A percentile compares a stretch with the other conserved stretches of the same genome.
Conservation (phyloP, 2,329 filamentous ascomycete genomes). For the Ambrosiella cleistominuta region DNA sequence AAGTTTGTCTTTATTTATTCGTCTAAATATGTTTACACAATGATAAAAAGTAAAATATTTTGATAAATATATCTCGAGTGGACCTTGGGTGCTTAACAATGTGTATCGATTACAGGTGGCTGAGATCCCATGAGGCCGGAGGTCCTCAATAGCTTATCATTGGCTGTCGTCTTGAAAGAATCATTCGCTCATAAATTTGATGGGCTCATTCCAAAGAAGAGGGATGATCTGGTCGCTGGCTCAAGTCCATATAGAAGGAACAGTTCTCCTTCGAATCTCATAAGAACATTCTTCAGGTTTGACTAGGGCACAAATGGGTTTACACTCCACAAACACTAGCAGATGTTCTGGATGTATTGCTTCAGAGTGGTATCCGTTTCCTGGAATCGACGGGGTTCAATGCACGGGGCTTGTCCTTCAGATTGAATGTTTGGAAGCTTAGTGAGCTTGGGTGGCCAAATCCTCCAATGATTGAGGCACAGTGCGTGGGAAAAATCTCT, state of each 20-base stretch:
- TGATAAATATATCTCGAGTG: no score
- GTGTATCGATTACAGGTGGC: no score
- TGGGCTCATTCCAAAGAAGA: background rate
- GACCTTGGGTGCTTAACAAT: no score
- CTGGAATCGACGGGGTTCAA: background rate
- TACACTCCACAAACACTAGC: background rate
- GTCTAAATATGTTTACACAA: no score
- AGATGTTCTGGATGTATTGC: background rate
- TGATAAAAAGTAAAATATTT: no score
- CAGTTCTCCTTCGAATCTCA: background rate
- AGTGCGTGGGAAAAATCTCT: background rate
- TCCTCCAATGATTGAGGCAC: background rate
- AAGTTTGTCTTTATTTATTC: no score
- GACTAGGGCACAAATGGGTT: background rate
- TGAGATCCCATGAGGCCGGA: background rate
- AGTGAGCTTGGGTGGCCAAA: background rate
- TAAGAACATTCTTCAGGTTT: background rate
- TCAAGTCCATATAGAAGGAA: background rate
- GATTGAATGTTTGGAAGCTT: background rate
- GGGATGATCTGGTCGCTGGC: background rate
- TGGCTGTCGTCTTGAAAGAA: background rate
- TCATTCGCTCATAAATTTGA: background rate
- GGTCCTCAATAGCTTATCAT: background rate
- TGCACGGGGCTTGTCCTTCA: background rate
- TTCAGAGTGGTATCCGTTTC: background rate